Evolutionary conservation across 192 early-diverging fungal species (phyloP), one percentile per base, ranked within the genome.

Genomic region (Entomortierella beljakovae): DNA sequence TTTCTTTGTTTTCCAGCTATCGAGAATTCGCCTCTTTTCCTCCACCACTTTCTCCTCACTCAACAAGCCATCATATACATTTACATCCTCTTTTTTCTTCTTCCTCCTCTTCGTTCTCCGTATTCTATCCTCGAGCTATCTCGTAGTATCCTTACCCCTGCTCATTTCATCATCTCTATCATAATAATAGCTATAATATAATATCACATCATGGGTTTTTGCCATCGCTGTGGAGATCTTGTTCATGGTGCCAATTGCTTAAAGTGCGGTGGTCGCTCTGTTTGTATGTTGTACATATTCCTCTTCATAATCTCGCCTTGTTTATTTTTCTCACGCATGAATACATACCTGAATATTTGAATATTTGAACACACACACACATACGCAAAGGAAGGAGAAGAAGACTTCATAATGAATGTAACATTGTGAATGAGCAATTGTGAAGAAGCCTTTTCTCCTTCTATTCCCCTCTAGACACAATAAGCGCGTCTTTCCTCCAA

Each of bases 211-310:
- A 86, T 86, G 85, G 85, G 85, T 31, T 86, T 81, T 60, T 86
- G 85, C 58, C 81, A 80, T 80, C 85, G 85, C 25, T 86, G 85
- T 55, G 85, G 85, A 50, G 82, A 86, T 46, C 81, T 86, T 48
- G 61, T 80, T 31, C 57, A 74, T 40, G 67, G 62, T 16, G 80
- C 77, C 52, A 86, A 81, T 61, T 86, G 85, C 57, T 50, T 81
- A 32, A 80, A 81, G 55, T 86, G 85, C 55, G 82, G 85, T n/a
- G 85, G 85, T 11, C 81, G 79, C 20, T 69, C 81, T 48, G 83
- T 86, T 34, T 82, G 85, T 86, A 82, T 42, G 76, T 73, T 50
- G 7, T 28, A 0, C 26, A 31, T 32, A 15, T 13, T 38, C 3
- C 20, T 48, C 15, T 46, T 46, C 20, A 15, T 46, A 11, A 20